A percentile compares a stretch with the other conserved stretches of the same genome.
Evolutionary conservation across 1,284 basidiomycete genomes (phyloP).

Genomic region (Irpex lacteus): DNA sequence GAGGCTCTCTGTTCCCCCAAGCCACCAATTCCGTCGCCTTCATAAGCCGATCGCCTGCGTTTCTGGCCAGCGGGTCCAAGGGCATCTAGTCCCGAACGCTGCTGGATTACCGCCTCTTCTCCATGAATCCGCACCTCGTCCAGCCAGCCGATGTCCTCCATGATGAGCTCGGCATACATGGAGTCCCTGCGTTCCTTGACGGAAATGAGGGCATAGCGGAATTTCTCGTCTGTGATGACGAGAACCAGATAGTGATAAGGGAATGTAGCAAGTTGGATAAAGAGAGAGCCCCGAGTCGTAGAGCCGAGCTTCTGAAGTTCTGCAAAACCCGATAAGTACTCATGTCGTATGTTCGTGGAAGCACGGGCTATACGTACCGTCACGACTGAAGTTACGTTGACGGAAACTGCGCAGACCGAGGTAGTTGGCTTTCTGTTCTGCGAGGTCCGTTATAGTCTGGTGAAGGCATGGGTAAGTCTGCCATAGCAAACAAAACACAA

Average conservation of each 20-base stretch:
- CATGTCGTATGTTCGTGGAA: background rate
- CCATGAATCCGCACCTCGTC: conserved; percentile 61
- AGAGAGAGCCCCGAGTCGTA: conserved; percentile 53
- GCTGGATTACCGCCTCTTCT: conserved; percentile 25
- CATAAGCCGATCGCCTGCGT: conserved; percentile 33
- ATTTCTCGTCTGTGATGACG: conserved; percentile 72
- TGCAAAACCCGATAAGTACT: conserved; percentile 22
- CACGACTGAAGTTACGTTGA: conserved; percentile 59
- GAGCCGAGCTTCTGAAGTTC: conserved; percentile 65
- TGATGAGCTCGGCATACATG: conserved; percentile 54
- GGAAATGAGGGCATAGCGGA: conserved; percentile 74
- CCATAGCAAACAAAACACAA: background rate
- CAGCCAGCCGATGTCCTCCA: conserved; percentile 79
- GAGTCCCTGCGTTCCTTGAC: conserved; percentile 50
- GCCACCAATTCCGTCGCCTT: conserved; percentile 10
- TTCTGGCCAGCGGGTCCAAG: conserved; percentile 28
- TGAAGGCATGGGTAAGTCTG: background rate
- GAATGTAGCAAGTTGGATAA: conserved; percentile 69
- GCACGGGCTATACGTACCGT: conserved; percentile 41
- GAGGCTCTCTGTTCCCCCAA: conserved; percentile 1
- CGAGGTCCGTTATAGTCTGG: conserved; percentile 71
- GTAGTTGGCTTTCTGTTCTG: conserved; percentile 74
- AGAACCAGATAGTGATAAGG: conserved; percentile 74
- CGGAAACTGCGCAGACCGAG: conserved; percentile 70
- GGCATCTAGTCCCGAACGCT: conserved; percentile 20